phyloP scores from a whole-genome alignment of 176 grass and related monocot species.

The Rhynchospora tenuis region DNA sequence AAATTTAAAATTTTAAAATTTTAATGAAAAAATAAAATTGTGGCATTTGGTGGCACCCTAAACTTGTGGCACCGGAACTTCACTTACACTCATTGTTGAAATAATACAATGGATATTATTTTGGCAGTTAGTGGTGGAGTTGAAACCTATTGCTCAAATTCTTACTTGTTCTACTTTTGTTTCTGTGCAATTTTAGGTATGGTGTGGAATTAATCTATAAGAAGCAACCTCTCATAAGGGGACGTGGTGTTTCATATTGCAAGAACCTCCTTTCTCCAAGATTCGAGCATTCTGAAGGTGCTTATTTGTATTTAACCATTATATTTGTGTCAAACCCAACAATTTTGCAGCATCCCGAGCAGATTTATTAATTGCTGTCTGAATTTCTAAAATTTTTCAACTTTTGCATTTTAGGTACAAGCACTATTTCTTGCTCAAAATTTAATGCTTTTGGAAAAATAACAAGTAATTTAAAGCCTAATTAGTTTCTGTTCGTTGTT shows the following conservation, averaged over 20 bases:
- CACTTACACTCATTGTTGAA: no score
- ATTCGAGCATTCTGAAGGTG: conserved; percentile 99
- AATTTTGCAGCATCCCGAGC: not conserved
- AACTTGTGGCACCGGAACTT: no score
- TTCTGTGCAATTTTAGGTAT: conserved; percentile 51
- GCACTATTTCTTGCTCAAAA: not conserved
- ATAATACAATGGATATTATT: not conserved
- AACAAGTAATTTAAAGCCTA: no score
- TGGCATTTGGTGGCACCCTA: no score
- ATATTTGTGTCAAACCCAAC: not conserved
- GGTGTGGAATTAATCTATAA: conserved; percentile 95
- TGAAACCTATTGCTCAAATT: not conserved
- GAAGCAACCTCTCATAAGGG: conserved; percentile 97
- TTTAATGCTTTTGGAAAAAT: no score
- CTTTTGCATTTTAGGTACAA: not conserved
- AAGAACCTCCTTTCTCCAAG: conserved; percentile 97
- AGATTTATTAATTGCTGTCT: not conserved
- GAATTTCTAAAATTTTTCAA: not conserved
- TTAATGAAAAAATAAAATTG: no score
- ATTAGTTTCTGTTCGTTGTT: not conserved
- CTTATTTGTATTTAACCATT: conserved; percentile 1
- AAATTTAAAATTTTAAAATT: no score
- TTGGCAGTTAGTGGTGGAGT: conserved; percentile 6
- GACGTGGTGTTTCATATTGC: conserved; percentile 96
- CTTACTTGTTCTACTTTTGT: not conserved